A percentile compares a stretch with the other conserved stretches of the same genome.
Evolutionary conservation across 345 rosid genomes (phyloP).

Genomic region (Eucalyptus rudis): DNA sequence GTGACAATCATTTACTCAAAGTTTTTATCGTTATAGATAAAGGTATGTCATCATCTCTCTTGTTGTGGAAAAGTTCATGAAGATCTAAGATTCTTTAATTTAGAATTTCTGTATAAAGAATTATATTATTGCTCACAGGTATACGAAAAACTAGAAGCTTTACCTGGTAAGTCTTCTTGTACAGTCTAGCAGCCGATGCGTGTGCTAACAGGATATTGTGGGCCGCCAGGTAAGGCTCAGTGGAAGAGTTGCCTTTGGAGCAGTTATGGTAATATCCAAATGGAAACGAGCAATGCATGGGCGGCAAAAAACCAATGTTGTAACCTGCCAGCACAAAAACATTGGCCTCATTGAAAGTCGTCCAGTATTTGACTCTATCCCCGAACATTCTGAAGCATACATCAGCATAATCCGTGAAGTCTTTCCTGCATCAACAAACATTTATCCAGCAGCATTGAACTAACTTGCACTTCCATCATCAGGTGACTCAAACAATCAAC

Average conservation of each 20-base stretch:
- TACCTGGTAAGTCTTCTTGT: constrained; percentile 56
- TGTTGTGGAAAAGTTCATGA: not conserved
- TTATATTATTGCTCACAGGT: not conserved
- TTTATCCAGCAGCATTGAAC: not conserved
- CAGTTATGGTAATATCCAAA: constrained; percentile 10
- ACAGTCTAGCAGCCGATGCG: constrained; percentile 46
- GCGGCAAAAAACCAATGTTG: constrained; percentile 4
- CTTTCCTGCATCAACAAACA: constrained; percentile 13
- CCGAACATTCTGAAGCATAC: constrained; percentile 41
- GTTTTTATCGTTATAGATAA: not conserved
- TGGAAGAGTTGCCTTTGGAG: constrained; percentile 40
- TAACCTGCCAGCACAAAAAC: constrained; percentile 12
- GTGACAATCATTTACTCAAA: not conserved
- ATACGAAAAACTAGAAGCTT: not conserved
- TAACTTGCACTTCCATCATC: not conserved
- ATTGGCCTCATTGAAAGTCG: constrained; percentile 37
- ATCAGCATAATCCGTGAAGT: constrained; percentile 26
- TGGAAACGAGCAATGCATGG: constrained; percentile 22
- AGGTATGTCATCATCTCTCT: not conserved
- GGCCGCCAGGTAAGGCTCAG: constrained; percentile 57
- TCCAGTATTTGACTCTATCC: constrained; percentile 24
- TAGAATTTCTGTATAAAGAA: not conserved
- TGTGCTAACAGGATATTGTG: constrained; percentile 67
- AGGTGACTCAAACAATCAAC: not conserved
- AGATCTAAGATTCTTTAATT: not conserved